Evolutionary conservation across 108 stramenopile species (phyloP).

Genomic region (Parietichytrium sp.): DNA sequence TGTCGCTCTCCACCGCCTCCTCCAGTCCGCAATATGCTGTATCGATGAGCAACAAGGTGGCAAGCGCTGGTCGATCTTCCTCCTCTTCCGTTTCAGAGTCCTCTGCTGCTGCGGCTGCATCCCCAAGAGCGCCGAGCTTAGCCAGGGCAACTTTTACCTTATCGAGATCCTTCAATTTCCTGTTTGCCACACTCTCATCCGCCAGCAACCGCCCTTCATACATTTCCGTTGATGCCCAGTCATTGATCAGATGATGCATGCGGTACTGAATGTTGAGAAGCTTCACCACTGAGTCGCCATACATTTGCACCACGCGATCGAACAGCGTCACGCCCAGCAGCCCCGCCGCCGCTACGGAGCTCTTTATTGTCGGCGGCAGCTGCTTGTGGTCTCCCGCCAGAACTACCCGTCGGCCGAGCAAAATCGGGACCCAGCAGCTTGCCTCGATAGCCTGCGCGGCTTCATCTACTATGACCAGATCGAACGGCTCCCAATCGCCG

Average conservation of each 20-base stretch:
- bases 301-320: conserved; percentile 79
- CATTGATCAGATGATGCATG: conserved; percentile 84
- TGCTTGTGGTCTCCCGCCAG: conserved; percentile 95
- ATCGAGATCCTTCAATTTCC: conserved; percentile 50
- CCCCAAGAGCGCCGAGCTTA: neutral
- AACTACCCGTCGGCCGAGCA: conserved; percentile 75
- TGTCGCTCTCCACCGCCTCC: conserved; percentile 71
- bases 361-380: conserved; percentile 89
- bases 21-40: conserved; percentile 87
- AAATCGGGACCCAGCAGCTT: conserved; percentile 86
- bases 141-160: neutral
- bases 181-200: neutral
- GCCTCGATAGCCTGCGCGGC: conserved; percentile 94
- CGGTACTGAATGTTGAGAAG: conserved; percentile 93
- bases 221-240: conserved; percentile 88
- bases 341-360: conserved; percentile 52
- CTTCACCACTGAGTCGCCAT: conserved; percentile 61
- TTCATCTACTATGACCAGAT: conserved; percentile 97
- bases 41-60: conserved; percentile 79
- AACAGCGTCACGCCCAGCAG: conserved; percentile 85
- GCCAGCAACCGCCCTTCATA: conserved; percentile 68
- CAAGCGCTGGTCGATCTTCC: conserved; percentile 32
- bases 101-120: conserved; percentile 33
- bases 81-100: conserved; percentile 33
- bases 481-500: conserved; percentile 69